Conservation (phyloP, 345 rosid genomes). For the Gossypioides kirkii region DNA sequence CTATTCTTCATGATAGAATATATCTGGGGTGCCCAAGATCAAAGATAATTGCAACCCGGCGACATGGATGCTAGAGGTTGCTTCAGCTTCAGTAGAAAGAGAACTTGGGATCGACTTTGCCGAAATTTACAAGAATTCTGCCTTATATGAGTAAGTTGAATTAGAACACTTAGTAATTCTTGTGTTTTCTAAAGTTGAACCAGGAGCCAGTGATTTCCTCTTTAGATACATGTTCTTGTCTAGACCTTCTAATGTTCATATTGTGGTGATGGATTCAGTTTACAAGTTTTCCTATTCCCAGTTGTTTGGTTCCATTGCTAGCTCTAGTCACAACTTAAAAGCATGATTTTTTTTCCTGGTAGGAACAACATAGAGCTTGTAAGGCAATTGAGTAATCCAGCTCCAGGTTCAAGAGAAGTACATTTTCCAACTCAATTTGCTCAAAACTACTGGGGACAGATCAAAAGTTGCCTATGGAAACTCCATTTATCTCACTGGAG, state of each 20-base stretch:
- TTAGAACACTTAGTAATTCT: not conserved
- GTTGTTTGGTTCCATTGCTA: too few relatives aligned
- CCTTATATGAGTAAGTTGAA: conserved; percentile 46
- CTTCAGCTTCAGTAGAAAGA: conserved; percentile 53
- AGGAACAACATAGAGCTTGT: conserved; percentile 51
- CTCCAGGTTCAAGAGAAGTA: conserved; percentile 43
- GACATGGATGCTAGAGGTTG: conserved; percentile 76
- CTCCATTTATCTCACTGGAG: conserved; percentile 78
- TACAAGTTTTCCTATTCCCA: too few relatives aligned
- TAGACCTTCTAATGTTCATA: too few relatives aligned
- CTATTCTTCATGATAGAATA: conserved; percentile 28
- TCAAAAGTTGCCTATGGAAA: conserved; percentile 76
- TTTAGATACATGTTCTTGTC: too few relatives aligned
- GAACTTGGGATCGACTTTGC: conserved; percentile 63
- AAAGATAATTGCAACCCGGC: conserved; percentile 69
- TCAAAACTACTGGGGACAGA: conserved; percentile 57
- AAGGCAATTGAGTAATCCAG: conserved; percentile 41
- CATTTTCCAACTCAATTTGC: conserved; percentile 50
- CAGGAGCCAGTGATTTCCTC: not conserved
- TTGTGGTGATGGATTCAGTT: too few relatives aligned
- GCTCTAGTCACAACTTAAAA: too few relatives aligned
- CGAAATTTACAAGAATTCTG: conserved; percentile 41
- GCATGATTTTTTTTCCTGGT: not conserved
- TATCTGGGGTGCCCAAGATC: conserved; percentile 55
- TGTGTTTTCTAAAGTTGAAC: not conserved